Conservation (phyloP, 2,329 filamentous ascomycete species). For the Pseudonectria buxi region DNA sequence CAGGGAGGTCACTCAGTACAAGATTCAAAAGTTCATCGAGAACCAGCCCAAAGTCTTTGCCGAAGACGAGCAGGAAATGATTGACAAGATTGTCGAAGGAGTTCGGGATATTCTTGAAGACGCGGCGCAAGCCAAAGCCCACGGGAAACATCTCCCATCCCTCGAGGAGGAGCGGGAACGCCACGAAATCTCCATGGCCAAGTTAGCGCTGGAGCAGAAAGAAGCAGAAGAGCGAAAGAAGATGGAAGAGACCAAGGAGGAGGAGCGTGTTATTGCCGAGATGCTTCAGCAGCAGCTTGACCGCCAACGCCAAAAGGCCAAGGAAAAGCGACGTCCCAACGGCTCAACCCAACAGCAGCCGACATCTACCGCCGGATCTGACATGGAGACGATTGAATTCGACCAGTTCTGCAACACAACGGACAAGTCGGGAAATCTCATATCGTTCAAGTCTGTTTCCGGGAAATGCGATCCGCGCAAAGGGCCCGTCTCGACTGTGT, state of each 20-base stretch:
- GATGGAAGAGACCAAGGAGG: slow-evolving; percentile 54
- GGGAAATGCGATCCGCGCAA: slow-evolving; percentile 60
- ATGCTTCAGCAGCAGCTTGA: slow-evolving; percentile 68
- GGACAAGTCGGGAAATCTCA: slow-evolving; percentile 54
- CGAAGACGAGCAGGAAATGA: slow-evolving; percentile 49
- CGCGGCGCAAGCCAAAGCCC: slow-evolving; percentile 69
- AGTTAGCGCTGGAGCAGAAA: slow-evolving; percentile 50
- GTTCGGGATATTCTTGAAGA: slow-evolving; percentile 77
- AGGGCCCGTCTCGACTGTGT: slow-evolving; percentile 60
- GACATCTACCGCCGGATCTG: slow-evolving; percentile 21
- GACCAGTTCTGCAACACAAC: slow-evolving; percentile 60
- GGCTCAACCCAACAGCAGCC: slow-evolving; percentile 21
- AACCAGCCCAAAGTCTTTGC: slow-evolving; percentile 49
- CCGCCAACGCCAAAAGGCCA: slow-evolving; percentile 57
- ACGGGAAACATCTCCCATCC: slow-evolving; percentile 71
- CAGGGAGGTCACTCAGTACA: slow-evolving; percentile 63
- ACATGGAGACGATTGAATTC: slow-evolving; percentile 46
- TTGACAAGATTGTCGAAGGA: slow-evolving; percentile 59
- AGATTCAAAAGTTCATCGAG: slow-evolving; percentile 59
- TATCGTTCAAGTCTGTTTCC: slow-evolving; percentile 65
- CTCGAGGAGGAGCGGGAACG: slow-evolving; percentile 82
- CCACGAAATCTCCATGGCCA: slow-evolving; percentile 66
- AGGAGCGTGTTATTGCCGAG: slow-evolving; percentile 62
- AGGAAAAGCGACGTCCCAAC: slow-evolving; percentile 53
- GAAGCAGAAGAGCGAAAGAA: slow-evolving; percentile 47